These are phyloP conservation scores for Tuber microsphaerosporum DNA, from an alignment of 495 filamentous ascomycete genomes.

Conservation along the genomic window DNA sequence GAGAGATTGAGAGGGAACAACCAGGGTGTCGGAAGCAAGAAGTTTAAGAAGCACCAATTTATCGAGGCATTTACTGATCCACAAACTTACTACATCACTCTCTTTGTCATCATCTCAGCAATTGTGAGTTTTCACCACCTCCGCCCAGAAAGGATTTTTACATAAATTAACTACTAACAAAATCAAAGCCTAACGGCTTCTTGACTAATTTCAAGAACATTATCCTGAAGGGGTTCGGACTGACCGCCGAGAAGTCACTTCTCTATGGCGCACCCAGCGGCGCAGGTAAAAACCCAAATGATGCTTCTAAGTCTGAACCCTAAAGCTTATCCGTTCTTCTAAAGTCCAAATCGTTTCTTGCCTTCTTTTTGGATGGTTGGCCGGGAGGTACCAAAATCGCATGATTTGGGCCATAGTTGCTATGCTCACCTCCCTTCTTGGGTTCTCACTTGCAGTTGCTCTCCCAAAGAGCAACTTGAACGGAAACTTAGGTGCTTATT, in stretches of 20 bases:
- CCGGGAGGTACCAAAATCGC: not conserved
- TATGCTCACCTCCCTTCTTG: not conserved
- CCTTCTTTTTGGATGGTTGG: not conserved
- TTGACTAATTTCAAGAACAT: not conserved
- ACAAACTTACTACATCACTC: conserved; percentile 39
- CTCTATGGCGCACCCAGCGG: not conserved
- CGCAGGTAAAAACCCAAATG: not conserved
- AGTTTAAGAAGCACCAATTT: conserved; percentile 59
- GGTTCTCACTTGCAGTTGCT: not conserved
- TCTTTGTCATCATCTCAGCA: not conserved
- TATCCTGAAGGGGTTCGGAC: not conserved
- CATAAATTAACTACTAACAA: not conserved
- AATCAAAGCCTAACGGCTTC: not conserved
- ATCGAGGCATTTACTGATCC: conserved; percentile 50
- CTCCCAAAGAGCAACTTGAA: not conserved
- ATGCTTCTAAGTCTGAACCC: not conserved
- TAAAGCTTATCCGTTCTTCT: not conserved
- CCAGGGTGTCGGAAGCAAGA: conserved; percentile 64
- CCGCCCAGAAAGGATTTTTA: not conserved
- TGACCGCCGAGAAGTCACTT: not conserved
- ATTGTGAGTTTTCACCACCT: not conserved
- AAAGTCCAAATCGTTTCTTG: not conserved
- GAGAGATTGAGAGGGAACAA: conserved; percentile 58
- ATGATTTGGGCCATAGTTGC: not conserved
- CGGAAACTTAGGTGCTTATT: not conserved